phyloP scores from a whole-genome alignment of 192 early-diverging fungal genomes.

The Diversispora eburnea region DNA sequence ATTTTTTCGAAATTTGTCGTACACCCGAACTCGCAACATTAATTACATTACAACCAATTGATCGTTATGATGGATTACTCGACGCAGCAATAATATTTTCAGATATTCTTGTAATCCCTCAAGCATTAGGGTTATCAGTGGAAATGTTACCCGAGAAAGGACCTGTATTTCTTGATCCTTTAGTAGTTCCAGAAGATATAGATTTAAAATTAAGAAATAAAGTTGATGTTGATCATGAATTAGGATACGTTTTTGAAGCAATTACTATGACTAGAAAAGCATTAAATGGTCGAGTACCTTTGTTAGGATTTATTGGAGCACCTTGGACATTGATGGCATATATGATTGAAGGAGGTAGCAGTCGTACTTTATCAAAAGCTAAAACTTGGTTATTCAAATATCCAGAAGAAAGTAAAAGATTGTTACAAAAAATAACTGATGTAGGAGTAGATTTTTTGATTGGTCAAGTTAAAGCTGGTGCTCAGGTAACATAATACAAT shows the following conservation, averaged over 20 bases:
- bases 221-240: slow-evolving; percentile 70
- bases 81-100: slow-evolving; percentile 99
- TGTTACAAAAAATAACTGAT: slow-evolving; percentile 80
- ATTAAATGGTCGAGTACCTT: slow-evolving; percentile 81
- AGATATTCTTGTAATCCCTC: slow-evolving; percentile 96
- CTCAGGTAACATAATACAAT: slow-evolving; percentile 60
- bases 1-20: slow-evolving; percentile 94
- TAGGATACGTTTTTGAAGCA: slow-evolving; percentile 91
- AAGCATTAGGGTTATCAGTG: slow-evolving; percentile 93
- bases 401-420: slow-evolving; percentile 67
- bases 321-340: slow-evolving; percentile 99
- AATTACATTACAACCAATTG: slow-evolving; percentile 96
- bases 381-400: slow-evolving; percentile 88
- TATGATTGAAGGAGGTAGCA: slow-evolving; percentile 97
- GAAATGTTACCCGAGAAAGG: slow-evolving; percentile 90
- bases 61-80: slow-evolving; percentile 82
- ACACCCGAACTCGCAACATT: slow-evolving; percentile 88
- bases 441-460: slow-evolving; percentile 82
- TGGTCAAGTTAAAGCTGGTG: slow-evolving; percentile 93
- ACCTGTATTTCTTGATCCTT: slow-evolving; percentile 83
- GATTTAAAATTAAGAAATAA: slow-evolving; percentile 48
- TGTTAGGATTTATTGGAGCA: slow-evolving; percentile 94
- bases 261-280: slow-evolving; percentile 86
- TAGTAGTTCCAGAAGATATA: slow-evolving; percentile 70
- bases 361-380: slow-evolving; percentile 84